Base-by-base conservation (phyloP, 805 yeast species). In the Ogataea henricii region DNA sequence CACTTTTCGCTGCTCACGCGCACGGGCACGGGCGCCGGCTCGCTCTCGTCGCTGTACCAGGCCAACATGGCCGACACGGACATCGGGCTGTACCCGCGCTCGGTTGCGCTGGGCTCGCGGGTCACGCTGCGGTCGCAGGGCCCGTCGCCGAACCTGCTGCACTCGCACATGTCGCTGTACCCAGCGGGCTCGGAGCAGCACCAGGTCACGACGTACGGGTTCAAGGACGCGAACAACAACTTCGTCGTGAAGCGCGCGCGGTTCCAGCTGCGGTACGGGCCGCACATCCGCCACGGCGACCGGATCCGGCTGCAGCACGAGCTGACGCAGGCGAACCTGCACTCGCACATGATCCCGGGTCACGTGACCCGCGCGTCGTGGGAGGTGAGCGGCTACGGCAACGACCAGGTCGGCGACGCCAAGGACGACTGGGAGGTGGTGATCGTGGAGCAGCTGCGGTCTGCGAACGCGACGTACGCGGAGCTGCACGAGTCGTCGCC, bases 131-230 rank as follows among this genome's bases (percentile, higher is more conserved):
- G 87, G 58, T 81, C 85, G 20, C 88, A 83, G 57, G 89, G 89
- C 1, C 70, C 84, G 43, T 78, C 87, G 43, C 87, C 89, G 16
- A 82, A 85, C 46, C 76, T 89, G 54, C 70, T 94, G 49, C 99
- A 94, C 65, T 92, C 98, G 1, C 99, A 94, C 63, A 72, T 73
- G 13, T 94, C 87, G 62, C 64, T 74, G 7, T 94, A 85, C 64
- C 99, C 99, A 10, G 89, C 82, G 51, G 98, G 98, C 2, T 89
- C 97, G 1, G 80, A 80, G 52, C 98, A 94, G 70, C 96, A 90
- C 66, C 99, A 94, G 68, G 76, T 94, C 43, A 94, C 99, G n/a
- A 87, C 92, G 13, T 94, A 94, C 66, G 90, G 92, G n/a, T 89
- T 81, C 68, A 88, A 88, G 61, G 98, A 94, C 68, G 70, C 74